Percentiles rank a stretch among this genome's conserved stretches.
Evolutionary conservation across 345 rosid genomes (phyloP).

Genomic region (Conringia planisiliqua): DNA sequence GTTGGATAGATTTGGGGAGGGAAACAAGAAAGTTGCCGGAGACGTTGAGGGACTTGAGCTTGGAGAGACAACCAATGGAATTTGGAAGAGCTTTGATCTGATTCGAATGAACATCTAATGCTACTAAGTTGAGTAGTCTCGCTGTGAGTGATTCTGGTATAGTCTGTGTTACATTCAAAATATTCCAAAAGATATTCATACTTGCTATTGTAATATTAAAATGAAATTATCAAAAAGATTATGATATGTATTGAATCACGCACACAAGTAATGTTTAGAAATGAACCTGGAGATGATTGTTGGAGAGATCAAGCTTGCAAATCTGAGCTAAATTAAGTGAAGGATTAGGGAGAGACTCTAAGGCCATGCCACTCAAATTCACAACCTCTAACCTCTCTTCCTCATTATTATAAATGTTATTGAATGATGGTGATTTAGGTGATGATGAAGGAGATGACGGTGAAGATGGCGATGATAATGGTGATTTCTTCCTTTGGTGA

Average conservation of each 20-base stretch:
- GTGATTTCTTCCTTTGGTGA: neutral
- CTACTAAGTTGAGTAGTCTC: constrained; percentile 69
- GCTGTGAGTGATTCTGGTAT: constrained; percentile 86
- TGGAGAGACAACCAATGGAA: constrained; percentile 79
- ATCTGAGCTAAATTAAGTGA: constrained; percentile 58
- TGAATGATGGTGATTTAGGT: constrained; percentile 25
- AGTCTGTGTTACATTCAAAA: constrained; percentile 38
- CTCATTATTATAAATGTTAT: constrained; percentile 20
- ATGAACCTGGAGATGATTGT: constrained; percentile 73
- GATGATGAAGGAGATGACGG: constrained; percentile 12
- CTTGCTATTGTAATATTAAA: neutral
- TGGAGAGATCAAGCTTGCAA: constrained; percentile 76
- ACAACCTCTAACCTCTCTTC: constrained; percentile 49
- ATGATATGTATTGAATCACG: neutral
- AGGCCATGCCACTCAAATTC: constrained; percentile 67
- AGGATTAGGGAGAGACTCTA: constrained; percentile 59
- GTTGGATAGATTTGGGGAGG: constrained; percentile 68
- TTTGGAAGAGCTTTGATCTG: constrained; percentile 72
- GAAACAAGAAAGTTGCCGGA: constrained; percentile 66
- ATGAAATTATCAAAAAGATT: neutral
- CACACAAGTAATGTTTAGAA: neutral
- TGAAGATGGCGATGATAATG: constrained; percentile 8
- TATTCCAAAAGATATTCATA: neutral
- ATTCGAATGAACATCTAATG: constrained; percentile 79
- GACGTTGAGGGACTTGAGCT: constrained; percentile 73